These are phyloP conservation scores for Microsporum ferrugineum DNA, from an alignment of 2,329 filamentous ascomycete genomes.

Conservation along the genomic window DNA sequence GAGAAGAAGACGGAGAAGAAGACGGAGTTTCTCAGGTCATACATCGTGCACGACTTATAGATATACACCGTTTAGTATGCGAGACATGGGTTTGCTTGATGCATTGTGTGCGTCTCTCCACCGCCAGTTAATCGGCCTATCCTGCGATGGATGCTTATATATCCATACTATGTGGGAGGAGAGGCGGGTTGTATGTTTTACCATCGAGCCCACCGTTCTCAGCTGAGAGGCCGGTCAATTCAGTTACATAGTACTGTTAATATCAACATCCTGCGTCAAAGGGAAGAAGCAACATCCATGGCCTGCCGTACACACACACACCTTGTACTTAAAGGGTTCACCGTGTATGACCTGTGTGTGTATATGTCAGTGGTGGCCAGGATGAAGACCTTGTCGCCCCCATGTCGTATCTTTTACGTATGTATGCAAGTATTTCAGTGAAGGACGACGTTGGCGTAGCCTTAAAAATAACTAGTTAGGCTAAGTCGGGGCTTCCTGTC, in stretches of 20 bases:
- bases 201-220: neutral
- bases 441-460: neutral
- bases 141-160: neutral
- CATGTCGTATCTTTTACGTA: neutral
- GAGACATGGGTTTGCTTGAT: neutral
- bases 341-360: neutral
- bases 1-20: neutral
- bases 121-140: slow-evolving; percentile 9
- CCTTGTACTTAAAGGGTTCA: neutral
- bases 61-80: neutral
- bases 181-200: too few relatives aligned
- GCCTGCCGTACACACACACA: neutral
- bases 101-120: neutral
- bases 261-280: too few relatives aligned
- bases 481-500: neutral
- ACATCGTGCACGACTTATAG: neutral
- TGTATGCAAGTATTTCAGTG: neutral
- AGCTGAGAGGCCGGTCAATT: neutral
- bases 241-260: neutral
- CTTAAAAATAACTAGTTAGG: neutral
- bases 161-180: too few relatives aligned
- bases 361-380: neutral
- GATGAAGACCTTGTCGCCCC: neutral
- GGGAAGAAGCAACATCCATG: neutral
- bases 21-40: neutral